Percentiles rank a stretch among this genome's conserved stretches.
Evolutionary conservation across 345 rosid genomes (phyloP).

Genomic region (Raphanus sativus): DNA sequence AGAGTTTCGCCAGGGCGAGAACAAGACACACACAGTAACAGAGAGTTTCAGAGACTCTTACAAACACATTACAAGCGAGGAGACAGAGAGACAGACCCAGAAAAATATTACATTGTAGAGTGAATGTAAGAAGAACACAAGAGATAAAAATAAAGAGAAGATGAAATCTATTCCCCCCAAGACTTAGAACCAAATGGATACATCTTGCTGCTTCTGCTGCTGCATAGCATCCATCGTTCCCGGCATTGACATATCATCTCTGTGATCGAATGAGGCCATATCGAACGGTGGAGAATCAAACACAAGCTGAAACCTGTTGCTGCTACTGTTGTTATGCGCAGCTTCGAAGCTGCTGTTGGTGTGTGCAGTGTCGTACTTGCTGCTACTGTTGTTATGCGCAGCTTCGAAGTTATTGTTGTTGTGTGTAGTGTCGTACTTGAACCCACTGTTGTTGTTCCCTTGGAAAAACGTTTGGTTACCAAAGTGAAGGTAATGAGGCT

Average conservation of each 20-base stretch:
- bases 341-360: slow-evolving; percentile 45
- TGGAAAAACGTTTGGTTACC: slow-evolving; percentile 43
- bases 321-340: slow-evolving; percentile 38
- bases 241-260: slow-evolving; percentile 62
- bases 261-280: slow-evolving; percentile 59
- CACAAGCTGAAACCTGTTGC: slow-evolving; percentile 52
- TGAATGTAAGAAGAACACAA: slow-evolving; percentile 12
- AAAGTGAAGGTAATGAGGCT: background rate
- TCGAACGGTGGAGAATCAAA: slow-evolving; percentile 64
- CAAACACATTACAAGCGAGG: slow-evolving; percentile 10
- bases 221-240: slow-evolving; percentile 51
- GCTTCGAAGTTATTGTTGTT: slow-evolving; percentile 34
- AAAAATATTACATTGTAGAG: slow-evolving; percentile 29
- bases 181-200: slow-evolving; percentile 63
- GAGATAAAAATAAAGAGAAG: slow-evolving; percentile 9
- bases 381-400: slow-evolving; percentile 26
- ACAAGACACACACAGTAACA: slow-evolving; percentile 25
- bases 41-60: slow-evolving; percentile 25
- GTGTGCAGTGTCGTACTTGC: slow-evolving; percentile 27
- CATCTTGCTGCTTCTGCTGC: slow-evolving; percentile 78
- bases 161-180: slow-evolving; percentile 33
- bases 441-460: slow-evolving; percentile 41
- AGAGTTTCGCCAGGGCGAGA: slow-evolving; percentile 17
- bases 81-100: slow-evolving; percentile 24
- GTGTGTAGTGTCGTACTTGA: slow-evolving; percentile 17